Percentiles rank a stretch among this genome's conserved stretches.
phyloP scores from a whole-genome alignment of 179 eudicot genomes.

The Patellifolia procumbens region DNA sequence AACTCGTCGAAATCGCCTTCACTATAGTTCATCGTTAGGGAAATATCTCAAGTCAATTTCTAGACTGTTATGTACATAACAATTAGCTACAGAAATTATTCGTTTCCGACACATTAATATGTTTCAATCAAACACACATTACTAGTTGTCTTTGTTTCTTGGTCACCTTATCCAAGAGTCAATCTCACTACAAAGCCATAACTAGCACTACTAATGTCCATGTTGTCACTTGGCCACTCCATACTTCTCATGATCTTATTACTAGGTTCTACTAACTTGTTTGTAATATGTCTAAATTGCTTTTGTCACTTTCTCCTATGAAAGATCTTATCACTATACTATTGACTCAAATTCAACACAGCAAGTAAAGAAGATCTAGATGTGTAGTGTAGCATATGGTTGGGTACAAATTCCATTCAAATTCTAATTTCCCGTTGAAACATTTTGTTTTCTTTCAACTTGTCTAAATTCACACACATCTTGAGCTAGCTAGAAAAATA shows the following conservation, averaged over 20 bases:
- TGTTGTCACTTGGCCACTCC: not conserved
- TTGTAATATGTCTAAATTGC: not conserved
- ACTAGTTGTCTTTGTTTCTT: conserved; percentile 7
- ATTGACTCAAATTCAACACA: not conserved
- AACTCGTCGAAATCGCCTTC: too few relatives aligned
- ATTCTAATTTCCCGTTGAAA: conserved; percentile 17
- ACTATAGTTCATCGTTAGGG: too few relatives aligned
- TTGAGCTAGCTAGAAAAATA: conserved; percentile 22
- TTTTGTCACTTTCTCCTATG: conserved; percentile 1
- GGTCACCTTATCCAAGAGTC: conserved; percentile 8
- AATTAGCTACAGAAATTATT: too few relatives aligned
- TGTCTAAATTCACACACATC: not conserved
- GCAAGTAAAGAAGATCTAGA: conserved; percentile 10
- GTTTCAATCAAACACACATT: conserved; percentile 1
- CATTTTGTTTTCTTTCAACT: conserved; percentile 4
- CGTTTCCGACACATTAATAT: not conserved
- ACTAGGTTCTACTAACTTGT: conserved; percentile 5
- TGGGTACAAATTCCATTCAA: conserved; percentile 16
- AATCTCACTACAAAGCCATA: conserved; percentile 10
- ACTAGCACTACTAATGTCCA: conserved; percentile 1
- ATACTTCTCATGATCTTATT: not conserved
- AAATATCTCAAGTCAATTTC: too few relatives aligned
- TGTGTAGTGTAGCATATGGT: not conserved
- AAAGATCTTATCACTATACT: not conserved
- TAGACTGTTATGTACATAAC: too few relatives aligned